Base-by-base conservation (phyloP, 768 basidiomycete species). In the Sporobolomyces phaffii region DNA sequence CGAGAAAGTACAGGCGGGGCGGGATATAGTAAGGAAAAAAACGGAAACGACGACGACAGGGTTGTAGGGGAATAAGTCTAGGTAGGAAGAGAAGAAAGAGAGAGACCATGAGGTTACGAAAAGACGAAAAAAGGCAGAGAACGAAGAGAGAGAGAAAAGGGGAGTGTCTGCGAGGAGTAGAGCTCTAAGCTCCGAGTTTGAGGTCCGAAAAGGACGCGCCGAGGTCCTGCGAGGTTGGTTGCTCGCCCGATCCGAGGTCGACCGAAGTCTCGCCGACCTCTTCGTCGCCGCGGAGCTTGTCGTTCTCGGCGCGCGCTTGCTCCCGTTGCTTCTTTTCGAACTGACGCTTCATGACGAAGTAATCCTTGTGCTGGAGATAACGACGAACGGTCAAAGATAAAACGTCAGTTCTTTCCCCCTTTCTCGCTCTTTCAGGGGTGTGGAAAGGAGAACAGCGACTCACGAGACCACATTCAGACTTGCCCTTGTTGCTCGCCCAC, bases 391-490 rank as follows among this genome's bases (percentile, higher is more conserved):
- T 13, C 1, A 26, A 14, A 7, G 9, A n/a, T n/a, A n/a, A n/a
- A n/a, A n/a, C n/a, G n/a, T n/a, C n/a, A n/a, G n/a, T n/a, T n/a
- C n/a, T n/a, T n/a, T n/a, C n/a, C n/a, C n/a, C n/a, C 28, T 33
- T 6, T 20, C 10, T 20, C 26, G n/a, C 41, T 24, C 26, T 47
- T 14, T 7, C 5, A 36, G 13, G 28, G n/a, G n/a, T n/a, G 8
- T 9, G 18, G 6, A 1, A 28, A 15, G 18, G 20, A 44, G 26
- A 24, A 43, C 24, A 13, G 34, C 28, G 17, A 24, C 13, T 22
- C 22, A 48, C 26, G 58, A 99, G 77, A 4, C 96, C 96, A 77
- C 96, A 98, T 78, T 98, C 94, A 3, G 90, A 90, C 82, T 98
- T 99, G 66, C 82, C 81, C 31, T 68, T 70, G 76, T 83, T 87